Percentiles rank a stretch among this genome's conserved stretches.
Evolutionary conservation across 2,329 filamentous ascomycete species (phyloP).

Genomic region (Geosmithia morbida): DNA sequence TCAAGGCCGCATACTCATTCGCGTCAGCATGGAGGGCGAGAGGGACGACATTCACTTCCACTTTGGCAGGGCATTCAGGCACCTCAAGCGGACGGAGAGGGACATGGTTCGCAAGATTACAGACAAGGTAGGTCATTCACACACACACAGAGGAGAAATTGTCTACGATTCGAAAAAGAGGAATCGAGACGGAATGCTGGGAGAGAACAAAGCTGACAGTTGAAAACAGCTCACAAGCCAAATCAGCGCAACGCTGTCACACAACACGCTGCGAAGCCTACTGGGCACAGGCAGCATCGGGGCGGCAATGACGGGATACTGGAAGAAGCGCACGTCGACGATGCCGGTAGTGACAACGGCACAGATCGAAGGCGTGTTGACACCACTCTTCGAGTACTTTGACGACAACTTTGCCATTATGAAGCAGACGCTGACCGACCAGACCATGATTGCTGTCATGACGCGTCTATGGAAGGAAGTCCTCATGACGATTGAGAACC

Average conservation of each 20-base stretch:
- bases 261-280: slow-evolving; percentile 61
- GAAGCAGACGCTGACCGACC: slow-evolving; percentile 88
- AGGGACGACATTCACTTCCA: slow-evolving; percentile 97
- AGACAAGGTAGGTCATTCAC: slow-evolving; percentile 57
- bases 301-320: slow-evolving; percentile 57
- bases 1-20: slow-evolving; percentile 74
- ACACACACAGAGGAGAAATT: neutral
- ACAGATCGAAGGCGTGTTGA: slow-evolving; percentile 69
- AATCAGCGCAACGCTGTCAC: slow-evolving; percentile 79
- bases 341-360: slow-evolving; percentile 46
- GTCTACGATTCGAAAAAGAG: neutral
- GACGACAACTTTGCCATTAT: slow-evolving; percentile 98
- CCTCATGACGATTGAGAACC: slow-evolving; percentile 73
- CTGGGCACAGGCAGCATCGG: slow-evolving; percentile 56
- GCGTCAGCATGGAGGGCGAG: slow-evolving; percentile 97
- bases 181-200: too few species aligned
- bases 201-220: slow-evolving; percentile 6
- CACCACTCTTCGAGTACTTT: slow-evolving; percentile 84
- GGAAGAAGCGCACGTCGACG: slow-evolving; percentile 44
- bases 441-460: slow-evolving; percentile 99
- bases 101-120: slow-evolving; percentile 98
- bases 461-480: slow-evolving; percentile 97
- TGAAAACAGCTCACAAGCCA: slow-evolving; percentile 63
- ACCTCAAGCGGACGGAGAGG: slow-evolving; percentile 85
- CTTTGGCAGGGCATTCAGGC: slow-evolving; percentile 92